Evolutionary conservation across 2,329 filamentous ascomycete genomes (phyloP), one percentile per base, ranked within the genome.

Genomic region (Myriosclerotinia scirpicola): DNA sequence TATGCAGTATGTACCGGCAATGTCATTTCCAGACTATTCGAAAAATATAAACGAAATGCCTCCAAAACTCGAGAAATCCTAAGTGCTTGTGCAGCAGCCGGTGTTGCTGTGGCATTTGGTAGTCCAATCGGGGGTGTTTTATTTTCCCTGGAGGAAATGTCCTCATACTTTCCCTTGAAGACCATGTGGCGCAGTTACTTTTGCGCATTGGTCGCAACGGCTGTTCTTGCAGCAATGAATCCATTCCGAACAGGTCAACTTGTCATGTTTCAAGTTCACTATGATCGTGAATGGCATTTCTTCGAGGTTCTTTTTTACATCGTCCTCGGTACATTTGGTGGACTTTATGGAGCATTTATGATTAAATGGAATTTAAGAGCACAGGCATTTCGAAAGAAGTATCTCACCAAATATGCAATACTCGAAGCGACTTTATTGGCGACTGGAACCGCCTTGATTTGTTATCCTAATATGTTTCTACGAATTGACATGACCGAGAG

Each of bases 171-270:
- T 73, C 95, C 95, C 0, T 85, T 99, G 26, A 98, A 98, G 79
- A 99, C 95, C 0, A 87, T 99, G 79, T 98, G 95, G 95, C 86
- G 95, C 73, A 97, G 93, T 77, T 99, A 98, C 77, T 98, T 99
- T 77, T 99, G 95, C 78, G 95, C 95, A 40, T 80, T 99, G 70
- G 94, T 99, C 6, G 95, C 93, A 6, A 98, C 95, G 0, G 92
- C 93, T 60, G 92, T 97, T 20, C 81, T 99, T 50, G 90, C 95
- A 36, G 92, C 91, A 67, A 96, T 99, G 92, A 99, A 99, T 73
- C 95, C 95, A 30, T 99, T 99, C 79, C 84, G 95, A 63, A 98
- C 95, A 0, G 95, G 95, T 26, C 95, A 99, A 76, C 84, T 99
- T 53, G 95, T 99, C 85, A 98, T 99, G 94, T 99, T 99, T 79